Evolutionary conservation across 805 yeast genomes (phyloP), one percentile per base, ranked within the genome.

Genomic region (Torulaspora maleeae): DNA sequence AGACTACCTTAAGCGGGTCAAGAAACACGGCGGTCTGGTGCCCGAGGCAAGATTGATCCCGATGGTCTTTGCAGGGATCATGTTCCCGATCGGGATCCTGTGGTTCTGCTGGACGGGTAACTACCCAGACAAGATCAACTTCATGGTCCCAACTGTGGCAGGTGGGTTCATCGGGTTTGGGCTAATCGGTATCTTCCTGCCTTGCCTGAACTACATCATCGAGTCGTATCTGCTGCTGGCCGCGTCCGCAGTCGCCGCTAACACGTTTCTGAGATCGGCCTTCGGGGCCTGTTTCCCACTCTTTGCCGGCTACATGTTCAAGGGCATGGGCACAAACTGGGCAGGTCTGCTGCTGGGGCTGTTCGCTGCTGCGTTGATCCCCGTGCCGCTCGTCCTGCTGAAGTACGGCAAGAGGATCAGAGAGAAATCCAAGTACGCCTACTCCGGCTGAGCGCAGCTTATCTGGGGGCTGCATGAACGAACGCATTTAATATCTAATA

Each of bases 81-180:
- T 75, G 7, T 86, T 89, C 70, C 83, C 95, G 24, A 71, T 79
- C 43, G 96, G 96, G 43, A 70, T 88, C 50, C 73, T 88, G 58
- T 85, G 95, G 95, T 73, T 89, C 63, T 78, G 86, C 46, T 89
- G 96, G 96, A 71, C 91, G 8, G 96, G 95, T 60, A 76, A 78
- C 51, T 89, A 81, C 65, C 82, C 77, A 39, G 65, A 81, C 28
- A 66, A 66, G 35, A 78, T 86, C 30, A 95, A 83, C 60, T 89
- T 91, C 91, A 82, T 80, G 56, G 86, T 78, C n/a, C 93, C 95
- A 33, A 76, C 84, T 2, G 66, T 78, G 24, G 79, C 86, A 24
- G 83, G 86, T 51, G 49, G 76, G 3, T 74, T 82, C 57, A 74
- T 78, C 30, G 90, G 89, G 10, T 77, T 75, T 51, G 95, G 91